Base-by-base conservation (phyloP, 106 monocot genomes). In the Dioscorea zingiberensis region DNA sequence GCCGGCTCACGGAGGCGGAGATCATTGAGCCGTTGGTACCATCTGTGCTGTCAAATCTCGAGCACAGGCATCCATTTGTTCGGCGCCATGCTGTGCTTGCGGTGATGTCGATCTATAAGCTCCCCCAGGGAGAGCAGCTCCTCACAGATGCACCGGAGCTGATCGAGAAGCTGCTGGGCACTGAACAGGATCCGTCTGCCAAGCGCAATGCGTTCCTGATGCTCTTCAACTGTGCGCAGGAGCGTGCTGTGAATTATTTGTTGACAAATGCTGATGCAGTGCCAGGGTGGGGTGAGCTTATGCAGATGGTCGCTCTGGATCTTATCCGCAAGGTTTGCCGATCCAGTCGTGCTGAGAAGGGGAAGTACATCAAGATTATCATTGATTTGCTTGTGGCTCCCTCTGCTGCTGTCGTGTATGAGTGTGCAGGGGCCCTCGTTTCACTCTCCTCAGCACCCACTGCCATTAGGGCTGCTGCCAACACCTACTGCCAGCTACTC, bases 291-390 rank as follows among this genome's bases (percentile, higher is more conserved):
- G 75, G 80, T 1, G 94, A 90, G 53, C 75, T 84, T 59, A 66
- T 94, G 58, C 94, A 94, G 82, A 94, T 94, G 94, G 94, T 82
- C n/a, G 89, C 73, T 0, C 71, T 94, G 1, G 94, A 94, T 58
- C 77, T 94, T 30, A 90, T 94, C 65, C 79, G 87, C 21, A 94
- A 94, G 74, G 89, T 94, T 27, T 94, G 94, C 73, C 73, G 94
- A 14, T 77, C 86, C 6, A 90, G 84, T 63, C 74, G 77, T 0
- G 74, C 69, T 0, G 84, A 87, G 72, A 94, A 94, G 71, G 94
- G 79, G 7, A 81, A 75, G 71, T 89, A 94, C 56, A 89, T 94
- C 58, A 84, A 74, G 70, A 84, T 94, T 46, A 94, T 94, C 4
- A 86, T 89, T 21, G 74, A 84, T 3, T 64, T 94, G 28, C 75